phyloP scores from a whole-genome alignment of 345 rosid species.

The Bruguiera sexangula region DNA sequence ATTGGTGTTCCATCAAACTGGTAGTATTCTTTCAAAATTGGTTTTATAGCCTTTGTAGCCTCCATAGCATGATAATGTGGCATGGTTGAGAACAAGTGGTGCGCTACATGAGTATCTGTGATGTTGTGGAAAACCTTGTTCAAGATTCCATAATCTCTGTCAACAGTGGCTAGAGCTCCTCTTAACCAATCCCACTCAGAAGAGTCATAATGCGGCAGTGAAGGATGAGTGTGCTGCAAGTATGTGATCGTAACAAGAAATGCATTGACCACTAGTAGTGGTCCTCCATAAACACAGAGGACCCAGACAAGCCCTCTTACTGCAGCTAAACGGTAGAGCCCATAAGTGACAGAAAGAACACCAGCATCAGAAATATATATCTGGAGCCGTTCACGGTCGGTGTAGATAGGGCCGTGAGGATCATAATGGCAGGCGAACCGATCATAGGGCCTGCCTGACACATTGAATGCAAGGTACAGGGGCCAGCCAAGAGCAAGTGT shows the following conservation, averaged over 20 bases:
- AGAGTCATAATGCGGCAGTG: slow-evolving; percentile 78
- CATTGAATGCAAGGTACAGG: slow-evolving; percentile 71
- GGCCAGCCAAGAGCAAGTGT: slow-evolving; percentile 87
- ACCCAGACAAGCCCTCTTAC: slow-evolving; percentile 64
- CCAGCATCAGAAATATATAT: slow-evolving; percentile 70
- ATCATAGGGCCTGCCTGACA: slow-evolving; percentile 69
- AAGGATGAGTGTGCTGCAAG: slow-evolving; percentile 86
- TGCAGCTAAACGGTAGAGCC: slow-evolving; percentile 47
- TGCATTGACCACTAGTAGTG: slow-evolving; percentile 61
- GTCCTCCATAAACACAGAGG: slow-evolving; percentile 60
- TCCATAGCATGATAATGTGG: slow-evolving; percentile 90
- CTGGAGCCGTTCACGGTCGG: slow-evolving; percentile 68
- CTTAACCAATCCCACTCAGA: slow-evolving; percentile 90
- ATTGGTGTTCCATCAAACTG: slow-evolving; percentile 70
- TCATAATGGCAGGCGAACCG: slow-evolving; percentile 70
- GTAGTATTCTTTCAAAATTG: slow-evolving; percentile 73
- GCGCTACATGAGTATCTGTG: slow-evolving; percentile 87
- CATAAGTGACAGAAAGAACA: slow-evolving; percentile 47
- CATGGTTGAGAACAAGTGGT: slow-evolving; percentile 82
- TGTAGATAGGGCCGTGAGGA: slow-evolving; percentile 75
- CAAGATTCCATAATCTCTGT: slow-evolving; percentile 78
- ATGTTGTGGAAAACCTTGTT: slow-evolving; percentile 82
- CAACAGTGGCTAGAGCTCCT: slow-evolving; percentile 82
- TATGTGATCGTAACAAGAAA: slow-evolving; percentile 71
- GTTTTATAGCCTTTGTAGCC: slow-evolving; percentile 87